Base-by-base conservation (phyloP, 148 eudicot genomes). In the Rhododendron mucronatum region DNA sequence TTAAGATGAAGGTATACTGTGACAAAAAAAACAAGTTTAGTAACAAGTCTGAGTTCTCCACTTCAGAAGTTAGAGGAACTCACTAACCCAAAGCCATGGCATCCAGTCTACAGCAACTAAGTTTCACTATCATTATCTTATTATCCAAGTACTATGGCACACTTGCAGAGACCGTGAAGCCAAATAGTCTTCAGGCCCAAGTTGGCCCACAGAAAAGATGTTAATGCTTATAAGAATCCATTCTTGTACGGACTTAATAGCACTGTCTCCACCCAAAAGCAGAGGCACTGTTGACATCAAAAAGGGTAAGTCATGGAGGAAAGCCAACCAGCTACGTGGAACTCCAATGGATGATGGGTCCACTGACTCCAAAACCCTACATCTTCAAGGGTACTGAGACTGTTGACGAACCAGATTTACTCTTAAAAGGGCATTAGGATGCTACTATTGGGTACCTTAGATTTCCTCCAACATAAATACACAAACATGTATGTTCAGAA, bases 1-100 rank as follows among this genome's bases (percentile, higher is more conserved):
- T 93, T 81, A 96, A 91, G 83, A 96, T 94, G 89, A 96, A 96
- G 55, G 99, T 96, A 89, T 96, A 96, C 99, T 96, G 94, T 86
- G 39, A 89, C 89, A 86, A 28, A 82, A 82, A 59, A 83, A 81
- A 55, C 48, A 5, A 41, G 12, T 79, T 14, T 7, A 47, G 23
- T 81, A 57, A 85, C 53, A 26, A 85, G 55, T 59, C 82, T 81
- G 20, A 77, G 44, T 20, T 55, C 15, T 28, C 79, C 53, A 28
- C 26, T 48, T 44, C 53, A 74, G 23, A 81, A 50, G 4, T 45
- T 78, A 69, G 71, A 80, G 73, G 45, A 51, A 51, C 26, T 63
- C 55, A 16, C 23, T 14, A 33, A 47, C 71, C 84, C 75, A 81
- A 81, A 33, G 37, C 61, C 80, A 71, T 81, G 76, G 41, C 76